Conservation (phyloP, 805 yeast species). For the Millerago galiae region DNA sequence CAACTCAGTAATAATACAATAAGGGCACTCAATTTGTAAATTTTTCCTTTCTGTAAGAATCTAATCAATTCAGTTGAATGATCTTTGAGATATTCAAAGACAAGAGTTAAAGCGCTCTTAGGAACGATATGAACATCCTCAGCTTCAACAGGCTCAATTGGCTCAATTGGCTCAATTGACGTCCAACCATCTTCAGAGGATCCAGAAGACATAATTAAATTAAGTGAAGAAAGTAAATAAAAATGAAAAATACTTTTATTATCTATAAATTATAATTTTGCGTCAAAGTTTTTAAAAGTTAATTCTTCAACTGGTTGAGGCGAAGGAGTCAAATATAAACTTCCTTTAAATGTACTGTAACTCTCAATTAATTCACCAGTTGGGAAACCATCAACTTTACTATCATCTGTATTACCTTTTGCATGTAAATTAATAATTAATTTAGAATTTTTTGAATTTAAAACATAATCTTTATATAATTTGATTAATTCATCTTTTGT, state of each 20-base stretch:
- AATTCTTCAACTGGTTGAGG: constrained; percentile 45
- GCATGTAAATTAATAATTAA: constrained; percentile 62
- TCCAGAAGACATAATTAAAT: not conserved
- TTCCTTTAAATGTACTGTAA: constrained; percentile 51
- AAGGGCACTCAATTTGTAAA: not conserved
- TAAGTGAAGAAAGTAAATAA: not conserved
- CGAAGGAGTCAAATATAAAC: constrained; percentile 48
- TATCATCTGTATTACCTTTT: constrained; percentile 22
- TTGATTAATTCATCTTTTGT: constrained; percentile 51
- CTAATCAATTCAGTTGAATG: not conserved
- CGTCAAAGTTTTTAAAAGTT: constrained; percentile 13
- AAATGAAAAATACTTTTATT: too few relatives aligned
- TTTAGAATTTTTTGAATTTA: constrained; percentile 30
- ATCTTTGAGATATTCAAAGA: not conserved
- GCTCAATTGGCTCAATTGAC: not conserved
- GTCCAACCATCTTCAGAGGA: not conserved
- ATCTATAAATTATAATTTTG: constrained; percentile 14
- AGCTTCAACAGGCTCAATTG: not conserved
- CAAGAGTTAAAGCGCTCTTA: not conserved
- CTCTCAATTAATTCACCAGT: constrained; percentile 40
- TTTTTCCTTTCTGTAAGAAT: not conserved
- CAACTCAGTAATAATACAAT: not conserved
- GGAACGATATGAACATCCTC: not conserved
- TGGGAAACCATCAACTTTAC: constrained; percentile 34
- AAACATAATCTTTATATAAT: constrained; percentile 44